phyloP scores from a whole-genome alignment of 805 yeast genomes.

The Hanseniaspora thailandica region DNA sequence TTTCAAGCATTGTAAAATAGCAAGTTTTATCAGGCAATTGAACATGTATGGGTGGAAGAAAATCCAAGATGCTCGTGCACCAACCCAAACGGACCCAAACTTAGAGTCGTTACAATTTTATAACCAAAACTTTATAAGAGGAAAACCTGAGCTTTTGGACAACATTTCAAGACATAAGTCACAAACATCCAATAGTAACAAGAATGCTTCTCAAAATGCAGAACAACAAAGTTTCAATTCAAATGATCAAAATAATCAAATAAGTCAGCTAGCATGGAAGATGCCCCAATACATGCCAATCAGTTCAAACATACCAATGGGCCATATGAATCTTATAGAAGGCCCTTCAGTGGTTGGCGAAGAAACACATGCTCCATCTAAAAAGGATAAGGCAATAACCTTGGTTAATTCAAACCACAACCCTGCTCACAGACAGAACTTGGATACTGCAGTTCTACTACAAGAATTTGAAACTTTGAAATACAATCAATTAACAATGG shows the following conservation, averaged over 20 bases:
- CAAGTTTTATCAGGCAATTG: conserved; percentile 88
- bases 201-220: not conserved
- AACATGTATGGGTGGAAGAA: conserved; percentile 99
- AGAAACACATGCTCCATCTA: not conserved
- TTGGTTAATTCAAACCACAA: conserved; percentile 16
- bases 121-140: conserved; percentile 66
- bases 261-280: conserved; percentile 5
- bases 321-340: conserved; percentile 11
- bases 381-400: conserved; percentile 20
- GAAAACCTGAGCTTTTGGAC: conserved; percentile 72
- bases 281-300: conserved; percentile 14
- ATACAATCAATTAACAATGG: conserved; percentile 64
- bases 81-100: conserved; percentile 43
- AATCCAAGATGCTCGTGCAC: conserved; percentile 81
- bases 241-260: not conserved
- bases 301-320: not conserved
- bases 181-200: conserved; percentile 15
- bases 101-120: conserved; percentile 87
- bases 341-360: not conserved
- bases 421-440: conserved; percentile 4
- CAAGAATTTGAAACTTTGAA: conserved; percentile 66
- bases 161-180: conserved; percentile 63
- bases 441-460: conserved; percentile 33
- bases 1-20: conserved; percentile 90
- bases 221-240: not conserved